Evolutionary conservation across 2,329 filamentous ascomycete genomes (phyloP).

Genomic region (Davidsoniella eucalypti): DNA sequence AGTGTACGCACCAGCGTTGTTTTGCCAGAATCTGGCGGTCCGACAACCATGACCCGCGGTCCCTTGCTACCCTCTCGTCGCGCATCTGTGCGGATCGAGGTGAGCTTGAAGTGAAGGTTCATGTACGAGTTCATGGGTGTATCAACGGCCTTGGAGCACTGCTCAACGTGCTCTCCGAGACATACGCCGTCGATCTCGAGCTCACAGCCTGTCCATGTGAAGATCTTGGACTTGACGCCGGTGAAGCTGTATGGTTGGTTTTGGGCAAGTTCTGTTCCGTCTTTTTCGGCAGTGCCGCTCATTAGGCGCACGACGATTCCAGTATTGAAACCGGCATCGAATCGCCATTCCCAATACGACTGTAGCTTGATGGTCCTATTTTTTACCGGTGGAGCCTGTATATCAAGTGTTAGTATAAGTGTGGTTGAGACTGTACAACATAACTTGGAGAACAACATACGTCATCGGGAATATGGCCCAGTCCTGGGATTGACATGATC

Average conservation of each 20-base stretch:
- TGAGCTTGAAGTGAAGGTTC: constrained; percentile 78
- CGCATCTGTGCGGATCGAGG: constrained; percentile 50
- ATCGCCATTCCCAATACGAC: constrained; percentile 61
- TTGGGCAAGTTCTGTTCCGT: constrained; percentile 80
- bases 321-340: constrained; percentile 44
- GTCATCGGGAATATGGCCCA: constrained; percentile 49
- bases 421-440: neutral
- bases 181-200: constrained; percentile 56
- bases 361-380: constrained; percentile 36
- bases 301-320: constrained; percentile 42
- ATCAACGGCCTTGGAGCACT: constrained; percentile 52
- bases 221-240: constrained; percentile 71
- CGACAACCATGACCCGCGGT: constrained; percentile 72
- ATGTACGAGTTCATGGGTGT: constrained; percentile 67
- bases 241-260: constrained; percentile 67
- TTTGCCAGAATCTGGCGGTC: constrained; percentile 65
- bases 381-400: constrained; percentile 15
- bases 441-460: constrained; percentile 23
- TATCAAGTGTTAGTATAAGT: neutral
- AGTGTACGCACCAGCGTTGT: constrained; percentile 64
- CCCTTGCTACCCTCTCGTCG: constrained; percentile 35
- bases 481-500: constrained; percentile 55
- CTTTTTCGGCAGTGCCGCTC: constrained; percentile 76
- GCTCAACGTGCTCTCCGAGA: constrained; percentile 38
- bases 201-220: constrained; percentile 81